These are phyloP conservation scores for Chlorella sp. DNA, from an alignment of 139 green algal species.

Conservation along the genomic window DNA sequence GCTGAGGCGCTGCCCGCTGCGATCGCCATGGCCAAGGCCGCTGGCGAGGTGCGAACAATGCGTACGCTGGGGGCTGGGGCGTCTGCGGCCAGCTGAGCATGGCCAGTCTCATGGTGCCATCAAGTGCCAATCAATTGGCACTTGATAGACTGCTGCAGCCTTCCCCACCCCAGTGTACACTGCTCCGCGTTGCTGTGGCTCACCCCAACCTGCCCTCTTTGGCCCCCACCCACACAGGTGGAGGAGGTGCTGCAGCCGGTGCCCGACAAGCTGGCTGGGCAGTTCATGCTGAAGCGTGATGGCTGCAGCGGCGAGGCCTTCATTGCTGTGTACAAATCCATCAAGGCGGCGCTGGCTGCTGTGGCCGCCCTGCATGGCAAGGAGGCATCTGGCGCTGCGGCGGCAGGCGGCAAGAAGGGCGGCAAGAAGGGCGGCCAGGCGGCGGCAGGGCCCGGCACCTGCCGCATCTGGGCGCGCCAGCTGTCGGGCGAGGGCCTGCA, in stretches of 20 bases:
- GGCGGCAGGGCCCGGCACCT: neutral
- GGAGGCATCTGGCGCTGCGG: neutral
- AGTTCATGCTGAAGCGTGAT: constrained; percentile 74
- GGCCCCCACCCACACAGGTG: constrained; percentile 39
- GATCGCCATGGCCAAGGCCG: constrained; percentile 49
- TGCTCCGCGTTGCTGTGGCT: no score
- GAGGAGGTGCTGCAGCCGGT: constrained; percentile 67
- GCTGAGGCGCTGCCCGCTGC: constrained; percentile 40
- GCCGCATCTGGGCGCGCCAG: constrained; percentile 58
- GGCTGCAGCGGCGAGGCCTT: constrained; percentile 76
- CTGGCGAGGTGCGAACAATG: constrained; percentile 39
- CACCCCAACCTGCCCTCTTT: neutral
- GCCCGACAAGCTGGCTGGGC: constrained; percentile 50
- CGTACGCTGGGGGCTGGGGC: neutral
- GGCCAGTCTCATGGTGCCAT: no score
- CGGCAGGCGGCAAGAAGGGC: constrained; percentile 26
- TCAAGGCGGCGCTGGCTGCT: constrained; percentile 75
- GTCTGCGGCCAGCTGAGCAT: no score
- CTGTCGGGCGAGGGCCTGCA: constrained; percentile 87
- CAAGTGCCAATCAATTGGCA: no score
- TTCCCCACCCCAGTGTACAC: no score
- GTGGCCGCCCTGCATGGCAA: constrained; percentile 80
- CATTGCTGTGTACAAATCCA: constrained; percentile 74
- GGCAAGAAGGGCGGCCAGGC: neutral
- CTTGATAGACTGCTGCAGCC: no score